Evolutionary conservation across 2,329 filamentous ascomycete genomes (phyloP), one percentile per base, ranked within the genome.

Genomic region (Corynespora cassiicola): DNA sequence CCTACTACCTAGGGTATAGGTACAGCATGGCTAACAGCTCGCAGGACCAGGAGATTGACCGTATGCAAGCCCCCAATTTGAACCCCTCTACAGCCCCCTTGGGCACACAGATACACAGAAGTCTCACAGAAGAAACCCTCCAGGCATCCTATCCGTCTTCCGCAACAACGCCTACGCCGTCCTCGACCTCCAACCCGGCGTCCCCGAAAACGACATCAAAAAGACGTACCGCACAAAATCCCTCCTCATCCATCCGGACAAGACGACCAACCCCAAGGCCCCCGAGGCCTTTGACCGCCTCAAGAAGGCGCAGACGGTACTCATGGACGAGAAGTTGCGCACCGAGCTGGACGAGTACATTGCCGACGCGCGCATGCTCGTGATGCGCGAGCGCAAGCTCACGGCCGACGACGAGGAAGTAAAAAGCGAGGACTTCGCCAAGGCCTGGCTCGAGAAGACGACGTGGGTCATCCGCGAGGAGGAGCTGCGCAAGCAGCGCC

Each of bases 171-270:
- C 85, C 56, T 99, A 99, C 69, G 89, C 92, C 33, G 90, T 99
- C 31, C 85, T 99, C 29, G 94, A 95, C 69, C 87, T 99, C 29
- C 90, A 96, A 68, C 94, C 94, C 3, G 94, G 94, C 64, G 90
- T 97, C 14, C 84, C 94, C 39, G 92, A 97, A 58, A 91, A 89
- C 43, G 94, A 97, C 73, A 97, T 99, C 77, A 97, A 96, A 73
- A 77, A 86, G 56, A 82, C 82, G 54, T 99, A 97, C 75, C 91
- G 94, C 76, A 91, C 90, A 61, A 97, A 96, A 72, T 99, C 94
- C n/a, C 85, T 99, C 40, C 84, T 99, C 31, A 97, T 99, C 75
- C 94, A 99, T 75, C 94, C 94, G 6, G 94, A 99, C 76, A 99
- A 99, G 71, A 96, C 94, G 39, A 85, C 85, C 62, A 97, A 99